Conservation (phyloP, 2,329 filamentous ascomycete genomes). For the Dothideomycetes sp. region DNA sequence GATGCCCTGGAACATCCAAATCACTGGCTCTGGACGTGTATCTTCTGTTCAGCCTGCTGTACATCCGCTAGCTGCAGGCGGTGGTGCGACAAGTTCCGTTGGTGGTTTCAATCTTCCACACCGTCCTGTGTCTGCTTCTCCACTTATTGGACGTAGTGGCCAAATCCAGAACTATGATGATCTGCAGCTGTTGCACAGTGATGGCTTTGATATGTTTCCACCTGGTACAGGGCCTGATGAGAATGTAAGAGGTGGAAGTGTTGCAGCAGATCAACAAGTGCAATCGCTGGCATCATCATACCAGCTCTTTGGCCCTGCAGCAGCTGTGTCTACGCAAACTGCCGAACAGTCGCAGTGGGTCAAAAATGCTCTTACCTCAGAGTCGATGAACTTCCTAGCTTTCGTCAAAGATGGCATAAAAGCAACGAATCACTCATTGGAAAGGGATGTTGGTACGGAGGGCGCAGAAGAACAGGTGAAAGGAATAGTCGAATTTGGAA, state of each 20-base stretch:
- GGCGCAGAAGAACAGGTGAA: slow-evolving; percentile 23
- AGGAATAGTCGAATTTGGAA: slow-evolving; percentile 53
- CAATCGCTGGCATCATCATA: slow-evolving; percentile 21
- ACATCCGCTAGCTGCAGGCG: neutral
- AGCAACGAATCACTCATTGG: slow-evolving; percentile 23
- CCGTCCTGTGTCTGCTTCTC: slow-evolving; percentile 51
- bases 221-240: neutral
- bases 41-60: slow-evolving; percentile 30
- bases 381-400: slow-evolving; percentile 53
- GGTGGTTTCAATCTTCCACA: slow-evolving; percentile 25
- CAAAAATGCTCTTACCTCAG: slow-evolving; percentile 45
- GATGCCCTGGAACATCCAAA: slow-evolving; percentile 59
- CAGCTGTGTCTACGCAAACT: slow-evolving; percentile 41
- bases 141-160: slow-evolving; percentile 45
- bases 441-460: slow-evolving; percentile 20
- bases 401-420: slow-evolving; percentile 45
- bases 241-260: neutral
- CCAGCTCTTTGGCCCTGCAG: slow-evolving; percentile 37
- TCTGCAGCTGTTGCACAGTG: slow-evolving; percentile 7
- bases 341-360: slow-evolving; percentile 41
- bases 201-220: neutral
- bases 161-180: neutral
- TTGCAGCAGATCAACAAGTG: neutral
- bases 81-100: slow-evolving; percentile 9
- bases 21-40: slow-evolving; percentile 43